Conservation (phyloP, 75 land plant species). For the Sequoia sempervirens region DNA sequence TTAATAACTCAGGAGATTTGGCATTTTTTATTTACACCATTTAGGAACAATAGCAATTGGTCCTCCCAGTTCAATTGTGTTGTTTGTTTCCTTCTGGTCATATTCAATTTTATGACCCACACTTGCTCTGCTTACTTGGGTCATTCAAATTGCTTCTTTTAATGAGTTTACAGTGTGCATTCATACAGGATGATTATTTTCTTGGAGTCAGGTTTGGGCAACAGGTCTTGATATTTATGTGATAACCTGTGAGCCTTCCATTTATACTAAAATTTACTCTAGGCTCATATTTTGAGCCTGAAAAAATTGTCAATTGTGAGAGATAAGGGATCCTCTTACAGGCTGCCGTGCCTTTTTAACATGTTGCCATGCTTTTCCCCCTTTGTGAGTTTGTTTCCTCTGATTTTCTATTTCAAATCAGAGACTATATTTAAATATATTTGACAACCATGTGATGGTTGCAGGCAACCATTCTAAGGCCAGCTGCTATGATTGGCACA, state of each 20-base stretch:
- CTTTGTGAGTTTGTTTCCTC: not conserved
- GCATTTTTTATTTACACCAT: too few species aligned
- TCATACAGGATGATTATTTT: not conserved
- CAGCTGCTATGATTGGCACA: slow-evolving; percentile 79
- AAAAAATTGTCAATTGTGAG: not conserved
- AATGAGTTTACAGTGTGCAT: not conserved
- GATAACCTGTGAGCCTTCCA: not conserved
- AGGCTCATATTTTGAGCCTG: not conserved
- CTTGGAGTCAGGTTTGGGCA: not conserved
- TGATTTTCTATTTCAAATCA: not conserved
- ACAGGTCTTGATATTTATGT: not conserved
- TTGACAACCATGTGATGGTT: not conserved
- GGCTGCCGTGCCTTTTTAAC: not conserved
- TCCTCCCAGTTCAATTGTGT: not conserved
- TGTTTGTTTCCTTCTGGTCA: not conserved
- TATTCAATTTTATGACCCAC: not conserved
- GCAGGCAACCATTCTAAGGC: slow-evolving; percentile 90
- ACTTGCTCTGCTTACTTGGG: not conserved
- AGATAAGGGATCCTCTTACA: not conserved
- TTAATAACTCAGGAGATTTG: too few species aligned
- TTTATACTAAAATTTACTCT: not conserved
- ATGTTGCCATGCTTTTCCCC: not conserved
- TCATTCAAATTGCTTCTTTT: not conserved
- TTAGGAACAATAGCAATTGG: too few species aligned
- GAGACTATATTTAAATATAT: not conserved